phyloP scores from a whole-genome alignment of 176 grass and related monocot genomes.

The Ampelocalamus luodianensis region DNA sequence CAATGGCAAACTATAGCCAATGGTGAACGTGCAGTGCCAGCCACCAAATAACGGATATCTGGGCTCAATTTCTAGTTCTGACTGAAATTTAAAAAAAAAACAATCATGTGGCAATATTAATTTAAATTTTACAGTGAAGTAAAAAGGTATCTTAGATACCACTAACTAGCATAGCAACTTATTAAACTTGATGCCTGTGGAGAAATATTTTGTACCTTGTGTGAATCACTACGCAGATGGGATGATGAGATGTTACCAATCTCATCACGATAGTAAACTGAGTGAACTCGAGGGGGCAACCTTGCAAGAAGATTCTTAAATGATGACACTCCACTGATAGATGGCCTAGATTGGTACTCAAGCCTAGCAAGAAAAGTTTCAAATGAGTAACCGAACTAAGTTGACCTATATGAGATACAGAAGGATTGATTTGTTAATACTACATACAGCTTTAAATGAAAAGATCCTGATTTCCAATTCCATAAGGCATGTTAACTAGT shows the following conservation, averaged over 20 bases:
- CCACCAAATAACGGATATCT: slow-evolving; percentile 99
- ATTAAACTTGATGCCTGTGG: slow-evolving; percentile 12
- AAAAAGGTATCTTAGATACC: slow-evolving; percentile 19
- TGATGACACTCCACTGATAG: slow-evolving; percentile 76
- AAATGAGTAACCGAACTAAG: slow-evolving; percentile 11
- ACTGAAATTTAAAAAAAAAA: slow-evolving; percentile 53
- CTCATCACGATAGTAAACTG: slow-evolving; percentile 97
- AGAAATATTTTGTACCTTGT: slow-evolving; percentile 59
- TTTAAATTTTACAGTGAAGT: neutral
- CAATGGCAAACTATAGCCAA: slow-evolving; percentile 93
- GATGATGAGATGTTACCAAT: slow-evolving; percentile 98
- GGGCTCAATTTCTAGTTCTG: slow-evolving; percentile 92
- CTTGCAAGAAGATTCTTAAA: slow-evolving; percentile 83
- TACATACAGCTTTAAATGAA: slow-evolving; percentile 27
- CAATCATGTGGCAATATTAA: slow-evolving; percentile 26
- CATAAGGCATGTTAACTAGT: neutral
- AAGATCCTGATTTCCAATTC: slow-evolving; percentile 2
- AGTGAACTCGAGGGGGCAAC: slow-evolving; percentile 84
- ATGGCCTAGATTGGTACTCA: slow-evolving; percentile 85
- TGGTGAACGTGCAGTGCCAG: slow-evolving; percentile 89
- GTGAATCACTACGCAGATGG: slow-evolving; percentile 82
- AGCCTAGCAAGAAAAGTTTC: slow-evolving; percentile 59
- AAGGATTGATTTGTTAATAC: slow-evolving; percentile 19
- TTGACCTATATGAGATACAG: slow-evolving; percentile 3
- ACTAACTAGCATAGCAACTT: slow-evolving; percentile 30